Conservation (phyloP, 768 basidiomycete genomes). For the Mycena polygramma region DNA sequence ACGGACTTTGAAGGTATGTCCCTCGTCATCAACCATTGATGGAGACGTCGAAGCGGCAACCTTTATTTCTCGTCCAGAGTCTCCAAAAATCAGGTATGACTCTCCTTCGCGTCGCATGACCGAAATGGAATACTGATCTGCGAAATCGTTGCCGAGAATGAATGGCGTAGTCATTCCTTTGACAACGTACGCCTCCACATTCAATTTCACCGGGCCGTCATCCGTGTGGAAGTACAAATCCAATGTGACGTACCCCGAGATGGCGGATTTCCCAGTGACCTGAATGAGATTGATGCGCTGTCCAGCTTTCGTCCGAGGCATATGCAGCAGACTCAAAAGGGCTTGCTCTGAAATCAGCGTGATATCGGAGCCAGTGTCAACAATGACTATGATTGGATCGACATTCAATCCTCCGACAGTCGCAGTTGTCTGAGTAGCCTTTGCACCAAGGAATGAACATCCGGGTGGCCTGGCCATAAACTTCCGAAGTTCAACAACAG, state of each 20-base stretch:
- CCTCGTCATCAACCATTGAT: conserved; percentile 8
- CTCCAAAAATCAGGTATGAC: conserved; percentile 1
- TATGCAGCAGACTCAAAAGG: neutral
- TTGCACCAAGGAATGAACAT: neutral
- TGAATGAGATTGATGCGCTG: neutral
- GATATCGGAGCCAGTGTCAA: conserved; percentile 44
- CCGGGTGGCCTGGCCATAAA: conserved; percentile 12
- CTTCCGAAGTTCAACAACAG: conserved; percentile 5
- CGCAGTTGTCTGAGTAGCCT: neutral
- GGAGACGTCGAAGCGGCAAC: conserved; percentile 2
- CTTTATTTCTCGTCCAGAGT: conserved; percentile 9
- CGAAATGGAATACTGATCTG: conserved; percentile 50
- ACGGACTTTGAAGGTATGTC: conserved; percentile 21
- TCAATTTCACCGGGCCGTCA: conserved; percentile 41
- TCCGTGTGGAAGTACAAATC: conserved; percentile 42
- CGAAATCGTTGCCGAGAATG: conserved; percentile 50
- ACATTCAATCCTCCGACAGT: neutral
- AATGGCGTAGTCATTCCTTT: conserved; percentile 47
- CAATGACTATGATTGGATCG: neutral
- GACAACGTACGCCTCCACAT: conserved; percentile 47
- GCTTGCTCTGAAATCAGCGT: conserved; percentile 40
- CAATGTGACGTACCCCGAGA: conserved; percentile 47
- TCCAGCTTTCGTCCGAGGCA: conserved; percentile 33
- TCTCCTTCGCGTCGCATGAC: conserved; percentile 36
- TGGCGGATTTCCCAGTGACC: conserved; percentile 32